These are phyloP conservation scores for Botryotinia globosa DNA, from an alignment of 2,329 filamentous ascomycete genomes.

Conservation along the genomic window DNA sequence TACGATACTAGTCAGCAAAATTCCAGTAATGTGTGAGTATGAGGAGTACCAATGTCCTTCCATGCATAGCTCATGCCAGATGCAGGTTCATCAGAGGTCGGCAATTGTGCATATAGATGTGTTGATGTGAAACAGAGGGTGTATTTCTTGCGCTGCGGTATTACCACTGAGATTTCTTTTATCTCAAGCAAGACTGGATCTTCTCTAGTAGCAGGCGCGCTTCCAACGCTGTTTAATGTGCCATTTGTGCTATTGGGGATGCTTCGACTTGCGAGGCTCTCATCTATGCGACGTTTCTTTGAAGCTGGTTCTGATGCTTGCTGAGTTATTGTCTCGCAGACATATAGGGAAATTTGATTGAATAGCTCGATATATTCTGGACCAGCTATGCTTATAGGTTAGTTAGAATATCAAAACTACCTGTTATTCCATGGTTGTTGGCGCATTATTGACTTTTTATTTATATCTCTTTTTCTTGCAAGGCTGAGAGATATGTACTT, in stretches of 20 bases:
- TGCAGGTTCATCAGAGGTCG: slow-evolving; percentile 51
- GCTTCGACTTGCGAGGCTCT: slow-evolving; percentile 30
- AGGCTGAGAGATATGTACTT: slow-evolving; percentile 24
- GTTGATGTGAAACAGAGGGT: slow-evolving; percentile 60
- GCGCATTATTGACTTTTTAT: slow-evolving; percentile 1
- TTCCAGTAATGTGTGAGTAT: not conserved
- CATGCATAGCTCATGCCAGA: slow-evolving; percentile 57
- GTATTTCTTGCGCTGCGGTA: slow-evolving; percentile 67
- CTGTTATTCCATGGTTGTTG: not conserved
- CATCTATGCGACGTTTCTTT: slow-evolving; percentile 38
- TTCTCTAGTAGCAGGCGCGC: slow-evolving; percentile 37
- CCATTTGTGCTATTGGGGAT: slow-evolving; percentile 29
- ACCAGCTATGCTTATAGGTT: slow-evolving; percentile 25
- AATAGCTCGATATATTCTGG: slow-evolving; percentile 39
- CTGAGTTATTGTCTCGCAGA: slow-evolving; percentile 27
- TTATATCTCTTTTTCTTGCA: slow-evolving; percentile 13
- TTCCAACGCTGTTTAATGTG: slow-evolving; percentile 17
- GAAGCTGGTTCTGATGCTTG: slow-evolving; percentile 31
- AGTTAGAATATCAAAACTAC: not conserved
- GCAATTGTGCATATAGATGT: slow-evolving; percentile 56
- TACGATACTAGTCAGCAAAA: slow-evolving; percentile 35
- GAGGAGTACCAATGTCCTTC: slow-evolving; percentile 57
- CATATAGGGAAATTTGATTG: slow-evolving; percentile 38
- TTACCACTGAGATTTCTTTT: slow-evolving; percentile 64
- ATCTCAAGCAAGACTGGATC: slow-evolving; percentile 57